Conservation (phyloP, 2,329 filamentous ascomycete species). For the Fusarium brevicatenulatum region DNA sequence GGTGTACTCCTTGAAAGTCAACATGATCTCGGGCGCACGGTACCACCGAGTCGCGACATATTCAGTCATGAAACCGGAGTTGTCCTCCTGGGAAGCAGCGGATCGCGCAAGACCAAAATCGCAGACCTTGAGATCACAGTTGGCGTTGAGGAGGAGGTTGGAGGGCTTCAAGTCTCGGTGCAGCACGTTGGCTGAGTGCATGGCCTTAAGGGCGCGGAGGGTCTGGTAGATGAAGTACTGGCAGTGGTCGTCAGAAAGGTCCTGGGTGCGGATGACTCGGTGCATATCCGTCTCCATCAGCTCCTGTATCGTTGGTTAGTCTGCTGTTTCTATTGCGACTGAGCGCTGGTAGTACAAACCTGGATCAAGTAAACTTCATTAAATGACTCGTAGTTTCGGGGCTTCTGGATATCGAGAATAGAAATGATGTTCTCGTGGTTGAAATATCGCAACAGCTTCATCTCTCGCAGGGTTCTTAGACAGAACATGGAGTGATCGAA, state of each 20-base stretch:
- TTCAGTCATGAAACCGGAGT: conserved; percentile 99
- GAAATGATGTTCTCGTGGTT: conserved; percentile 99
- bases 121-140: conserved; percentile 98
- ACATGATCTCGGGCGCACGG: conserved; percentile 98
- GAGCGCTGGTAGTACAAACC: conserved; percentile 61
- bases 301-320: conserved; percentile 66
- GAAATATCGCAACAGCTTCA: conserved; percentile 99
- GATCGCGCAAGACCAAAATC: conserved; percentile 97
- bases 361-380: conserved; percentile 99
- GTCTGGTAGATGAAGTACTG: conserved; percentile 99
- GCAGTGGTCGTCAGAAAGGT: conserved; percentile 98
- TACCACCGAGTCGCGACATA: conserved; percentile 99
- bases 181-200: conserved; percentile 98
- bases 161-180: conserved; percentile 98
- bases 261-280: conserved; percentile 96
- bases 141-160: conserved; percentile 95
- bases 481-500: conserved; percentile 99
- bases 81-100: conserved; percentile 96
- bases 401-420: conserved; percentile 98
- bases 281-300: conserved; percentile 99
- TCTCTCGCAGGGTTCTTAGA: conserved; percentile 93
- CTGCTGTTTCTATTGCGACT: background rate
- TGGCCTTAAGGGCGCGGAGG: conserved; percentile 94
- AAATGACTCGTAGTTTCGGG: conserved; percentile 93
- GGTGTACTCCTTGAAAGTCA: conserved; percentile 99